These are phyloP conservation scores for Fistulifera solaris DNA, from an alignment of 108 stramenopile species.

Conservation along the genomic window DNA sequence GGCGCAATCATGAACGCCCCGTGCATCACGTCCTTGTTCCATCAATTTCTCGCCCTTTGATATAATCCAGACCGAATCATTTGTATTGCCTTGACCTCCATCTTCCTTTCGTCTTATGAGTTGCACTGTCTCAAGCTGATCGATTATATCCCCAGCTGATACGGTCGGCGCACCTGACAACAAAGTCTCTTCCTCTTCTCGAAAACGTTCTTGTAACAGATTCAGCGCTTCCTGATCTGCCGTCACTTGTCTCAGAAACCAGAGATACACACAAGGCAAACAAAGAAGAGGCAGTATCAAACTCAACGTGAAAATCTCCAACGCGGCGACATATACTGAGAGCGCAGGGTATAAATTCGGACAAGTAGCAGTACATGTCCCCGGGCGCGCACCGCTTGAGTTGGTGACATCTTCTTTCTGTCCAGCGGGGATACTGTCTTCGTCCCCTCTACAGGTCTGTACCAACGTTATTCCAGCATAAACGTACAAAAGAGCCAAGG, in stretches of 20 bases:
- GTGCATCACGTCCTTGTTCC: neutral
- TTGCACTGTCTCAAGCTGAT: constrained; percentile 35
- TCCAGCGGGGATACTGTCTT: constrained; percentile 18
- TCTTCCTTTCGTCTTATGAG: constrained; percentile 14
- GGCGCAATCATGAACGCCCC: constrained; percentile 46
- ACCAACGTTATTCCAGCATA: constrained; percentile 47
- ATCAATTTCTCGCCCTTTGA: neutral
- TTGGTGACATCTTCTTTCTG: neutral
- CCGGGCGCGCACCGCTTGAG: neutral
- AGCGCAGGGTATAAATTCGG: constrained; percentile 41
- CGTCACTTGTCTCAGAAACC: constrained; percentile 41
- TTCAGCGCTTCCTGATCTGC: constrained; percentile 33
- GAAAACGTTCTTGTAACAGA: constrained; percentile 36
- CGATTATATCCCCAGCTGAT: constrained; percentile 32
- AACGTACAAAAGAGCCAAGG: constrained; percentile 41
- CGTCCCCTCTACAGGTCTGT: constrained; percentile 27
- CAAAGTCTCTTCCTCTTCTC: constrained; percentile 26
- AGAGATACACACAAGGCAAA: constrained; percentile 60
- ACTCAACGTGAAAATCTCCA: constrained; percentile 46
- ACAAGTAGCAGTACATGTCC: constrained; percentile 44
- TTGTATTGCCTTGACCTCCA: neutral
- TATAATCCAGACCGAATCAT: neutral
- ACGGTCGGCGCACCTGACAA: constrained; percentile 25
- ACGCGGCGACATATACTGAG: constrained; percentile 28
- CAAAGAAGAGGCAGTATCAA: constrained; percentile 55